These are phyloP conservation scores for Microbotryomycetes sp. DNA, from an alignment of 1,284 basidiomycete species.

Conservation along the genomic window DNA sequence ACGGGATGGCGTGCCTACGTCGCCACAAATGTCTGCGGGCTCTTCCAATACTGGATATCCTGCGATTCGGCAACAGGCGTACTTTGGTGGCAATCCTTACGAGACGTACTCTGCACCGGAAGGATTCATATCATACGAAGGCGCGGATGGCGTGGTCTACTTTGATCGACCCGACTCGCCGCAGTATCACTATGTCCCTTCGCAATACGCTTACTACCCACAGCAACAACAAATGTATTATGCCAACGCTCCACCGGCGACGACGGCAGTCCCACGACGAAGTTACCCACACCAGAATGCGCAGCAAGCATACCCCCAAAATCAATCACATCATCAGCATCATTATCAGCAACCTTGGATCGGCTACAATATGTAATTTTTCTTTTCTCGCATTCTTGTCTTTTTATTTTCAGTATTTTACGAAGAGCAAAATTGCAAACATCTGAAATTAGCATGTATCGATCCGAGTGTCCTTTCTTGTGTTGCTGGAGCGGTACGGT, in stretches of 20 bases:
- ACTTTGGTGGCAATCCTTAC: neutral
- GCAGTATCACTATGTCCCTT: neutral
- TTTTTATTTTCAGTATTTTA: no score
- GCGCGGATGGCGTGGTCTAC: neutral
- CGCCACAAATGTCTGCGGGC: neutral
- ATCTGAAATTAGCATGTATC: no score
- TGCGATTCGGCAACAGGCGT: neutral
- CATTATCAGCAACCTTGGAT: neutral
- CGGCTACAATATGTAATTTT: no score
- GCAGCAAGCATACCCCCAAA: neutral
- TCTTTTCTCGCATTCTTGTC: no score
- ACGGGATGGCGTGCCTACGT: neutral
- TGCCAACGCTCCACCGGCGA: no score
- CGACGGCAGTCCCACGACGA: no score
- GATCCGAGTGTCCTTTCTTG: no score
- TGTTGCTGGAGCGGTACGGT: no score
- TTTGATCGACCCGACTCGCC: neutral
- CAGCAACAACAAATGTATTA: neutral
- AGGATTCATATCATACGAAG: neutral
- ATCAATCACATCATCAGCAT: neutral
- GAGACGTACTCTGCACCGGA: neutral
- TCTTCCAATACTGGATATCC: neutral
- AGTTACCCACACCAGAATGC: neutral
- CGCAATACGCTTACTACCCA: no score
- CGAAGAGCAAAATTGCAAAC: no score